Evolutionary conservation across 75 land plant species (phyloP).

Genomic region (Sequoiadendron giganteum): DNA sequence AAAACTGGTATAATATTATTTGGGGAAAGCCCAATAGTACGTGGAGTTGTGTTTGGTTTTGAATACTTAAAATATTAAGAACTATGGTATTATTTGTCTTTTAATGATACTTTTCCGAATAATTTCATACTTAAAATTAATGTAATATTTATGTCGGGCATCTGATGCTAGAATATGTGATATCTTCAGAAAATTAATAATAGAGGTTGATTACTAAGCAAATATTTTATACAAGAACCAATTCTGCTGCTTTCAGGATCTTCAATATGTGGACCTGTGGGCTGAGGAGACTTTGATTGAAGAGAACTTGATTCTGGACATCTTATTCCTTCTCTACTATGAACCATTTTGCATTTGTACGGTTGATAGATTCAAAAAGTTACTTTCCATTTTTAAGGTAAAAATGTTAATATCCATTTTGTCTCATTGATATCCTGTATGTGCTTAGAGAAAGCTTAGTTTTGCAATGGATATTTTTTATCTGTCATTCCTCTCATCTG

Average conservation of each 20-base stretch:
- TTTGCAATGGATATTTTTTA: neutral
- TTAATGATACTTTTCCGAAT: neutral
- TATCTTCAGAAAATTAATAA: neutral
- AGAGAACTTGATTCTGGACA: slow-evolving; percentile 73
- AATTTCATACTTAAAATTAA: neutral
- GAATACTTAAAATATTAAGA: neutral
- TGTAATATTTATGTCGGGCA: neutral
- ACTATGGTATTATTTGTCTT: neutral
- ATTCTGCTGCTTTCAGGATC: slow-evolving; percentile 44
- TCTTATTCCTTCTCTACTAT: slow-evolving; percentile 79
- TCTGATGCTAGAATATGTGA: neutral
- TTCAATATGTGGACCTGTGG: slow-evolving; percentile 65
- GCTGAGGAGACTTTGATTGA: slow-evolving; percentile 83
- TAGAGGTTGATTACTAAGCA: neutral
- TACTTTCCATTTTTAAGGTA: slow-evolving; percentile 77
- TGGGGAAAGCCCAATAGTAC: neutral
- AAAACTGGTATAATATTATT: neutral
- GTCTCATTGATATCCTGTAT: neutral
- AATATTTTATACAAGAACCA: neutral
- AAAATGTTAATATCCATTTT: neutral
- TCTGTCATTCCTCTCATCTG: neutral
- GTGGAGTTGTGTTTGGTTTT: neutral
- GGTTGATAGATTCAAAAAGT: slow-evolving; percentile 53
- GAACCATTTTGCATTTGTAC: slow-evolving; percentile 62
- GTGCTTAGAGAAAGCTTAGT: neutral